Evolutionary conservation across 768 basidiomycete genomes (phyloP).

Genomic region (Termitomyces sp.): DNA sequence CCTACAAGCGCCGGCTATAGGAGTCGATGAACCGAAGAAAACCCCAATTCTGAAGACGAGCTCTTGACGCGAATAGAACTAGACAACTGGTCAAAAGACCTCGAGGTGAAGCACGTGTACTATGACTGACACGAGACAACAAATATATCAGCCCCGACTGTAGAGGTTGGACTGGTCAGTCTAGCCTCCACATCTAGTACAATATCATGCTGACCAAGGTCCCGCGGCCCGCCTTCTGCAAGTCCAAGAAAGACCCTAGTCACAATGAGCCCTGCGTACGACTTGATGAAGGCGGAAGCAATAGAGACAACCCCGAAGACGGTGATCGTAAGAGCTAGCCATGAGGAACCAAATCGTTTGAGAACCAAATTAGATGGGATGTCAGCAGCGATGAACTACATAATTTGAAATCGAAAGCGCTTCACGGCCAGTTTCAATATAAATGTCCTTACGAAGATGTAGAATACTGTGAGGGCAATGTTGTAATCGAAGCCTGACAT

Average conservation of each 20-base stretch:
- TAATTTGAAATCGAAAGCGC: neutral
- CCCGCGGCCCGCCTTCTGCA: constrained; percentile 23
- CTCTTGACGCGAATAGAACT: constrained; percentile 33
- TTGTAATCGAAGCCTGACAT: constrained; percentile 33
- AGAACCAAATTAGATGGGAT: constrained; percentile 21
- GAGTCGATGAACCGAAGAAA: constrained; percentile 30
- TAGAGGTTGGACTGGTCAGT: neutral
- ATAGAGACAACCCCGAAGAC: constrained; percentile 18
- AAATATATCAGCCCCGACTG: constrained; percentile 20
- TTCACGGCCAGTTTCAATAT: neutral
- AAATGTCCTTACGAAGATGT: constrained; percentile 18
- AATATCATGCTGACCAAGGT: constrained; percentile 15
- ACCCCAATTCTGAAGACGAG: constrained; percentile 31
- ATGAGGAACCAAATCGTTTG: constrained; percentile 18
- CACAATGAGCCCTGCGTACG: constrained; percentile 18
- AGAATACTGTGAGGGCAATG: constrained; percentile 32
- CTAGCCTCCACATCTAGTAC: neutral
- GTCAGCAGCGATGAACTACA: constrained; percentile 20
- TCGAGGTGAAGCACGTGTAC: neutral
- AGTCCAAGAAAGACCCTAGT: constrained; percentile 23
- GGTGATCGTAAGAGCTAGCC: constrained; percentile 19
- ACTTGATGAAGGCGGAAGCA: constrained; percentile 20
- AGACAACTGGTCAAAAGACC: neutral
- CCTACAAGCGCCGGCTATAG: constrained; percentile 33
- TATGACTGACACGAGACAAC: constrained; percentile 17